These are phyloP conservation scores for Pichia sporocuriosa DNA, from an alignment of 805 yeast genomes.

Conservation along the genomic window DNA sequence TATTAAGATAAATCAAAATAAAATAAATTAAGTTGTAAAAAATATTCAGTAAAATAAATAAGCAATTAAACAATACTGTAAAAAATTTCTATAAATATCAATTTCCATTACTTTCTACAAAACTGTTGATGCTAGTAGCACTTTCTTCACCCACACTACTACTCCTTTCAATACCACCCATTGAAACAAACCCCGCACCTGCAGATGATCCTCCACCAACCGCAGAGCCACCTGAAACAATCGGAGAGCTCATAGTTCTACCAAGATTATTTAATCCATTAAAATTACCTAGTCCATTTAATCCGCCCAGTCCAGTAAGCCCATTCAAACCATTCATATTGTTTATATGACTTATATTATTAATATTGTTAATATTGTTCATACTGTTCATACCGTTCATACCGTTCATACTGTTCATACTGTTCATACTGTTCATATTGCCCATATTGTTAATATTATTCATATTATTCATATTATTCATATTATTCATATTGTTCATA, in stretches of 20 bases:
- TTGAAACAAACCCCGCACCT: constrained; percentile 2
- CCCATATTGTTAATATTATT: no score
- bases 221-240: neutral
- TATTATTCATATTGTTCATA: neutral
- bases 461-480: neutral
- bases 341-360: neutral
- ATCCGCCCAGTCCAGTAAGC: constrained; percentile 1
- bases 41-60: no score
- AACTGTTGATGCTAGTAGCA: constrained; percentile 1
- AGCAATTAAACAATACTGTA: no score
- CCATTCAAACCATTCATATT: constrained; percentile 4
- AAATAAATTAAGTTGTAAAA: no score
- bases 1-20: no score
- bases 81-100: no score
- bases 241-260: constrained; percentile 7
- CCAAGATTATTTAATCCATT: constrained; percentile 5
- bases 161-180: neutral
- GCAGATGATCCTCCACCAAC: neutral
- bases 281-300: neutral
- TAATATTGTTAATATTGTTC: neutral
- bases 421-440: constrained; percentile 1
- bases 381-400: neutral
- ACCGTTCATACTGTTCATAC: neutral
- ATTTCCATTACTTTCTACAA: neutral
- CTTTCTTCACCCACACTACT: constrained; percentile 1